Conservation (phyloP, 2,329 filamentous ascomycete genomes). For the Fusarium nematophilum region DNA sequence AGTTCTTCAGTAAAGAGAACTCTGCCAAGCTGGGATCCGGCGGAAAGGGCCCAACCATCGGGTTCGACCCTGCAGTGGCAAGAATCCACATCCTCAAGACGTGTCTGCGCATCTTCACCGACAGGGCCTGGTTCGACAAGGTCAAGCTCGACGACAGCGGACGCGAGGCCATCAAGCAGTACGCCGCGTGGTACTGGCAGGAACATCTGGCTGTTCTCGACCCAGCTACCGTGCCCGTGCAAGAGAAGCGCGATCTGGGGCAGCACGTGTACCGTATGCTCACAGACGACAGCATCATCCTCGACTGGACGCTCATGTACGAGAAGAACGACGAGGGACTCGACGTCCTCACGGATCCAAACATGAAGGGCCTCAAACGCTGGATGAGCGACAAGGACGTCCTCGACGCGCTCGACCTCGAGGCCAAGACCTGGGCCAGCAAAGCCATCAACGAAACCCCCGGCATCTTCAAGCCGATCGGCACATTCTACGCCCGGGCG, state of each 20-base stretch:
- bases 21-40: conserved; percentile 34
- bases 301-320: conserved; percentile 55
- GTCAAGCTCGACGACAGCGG: conserved; percentile 42
- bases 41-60: conserved; percentile 41
- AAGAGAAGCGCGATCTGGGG: conserved; percentile 50
- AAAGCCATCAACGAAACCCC: conserved; percentile 41
- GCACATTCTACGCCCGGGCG: conserved; percentile 52
- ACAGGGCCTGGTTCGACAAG: conserved; percentile 45
- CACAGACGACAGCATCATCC: conserved; percentile 50
- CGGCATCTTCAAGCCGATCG: conserved; percentile 52
- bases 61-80: conserved; percentile 50
- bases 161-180: conserved; percentile 50
- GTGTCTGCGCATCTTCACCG: conserved; percentile 54
- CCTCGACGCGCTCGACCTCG: conserved; percentile 41
- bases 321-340: conserved; percentile 56
- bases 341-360: conserved; percentile 54
- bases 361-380: conserved; percentile 50
- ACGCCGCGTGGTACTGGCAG: conserved; percentile 59
- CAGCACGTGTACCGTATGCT: conserved; percentile 52
- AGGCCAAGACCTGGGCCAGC: conserved; percentile 48
- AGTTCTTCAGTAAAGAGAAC: conserved; percentile 52
- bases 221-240: conserved; percentile 35
- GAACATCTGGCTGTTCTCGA: conserved; percentile 54
- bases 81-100: conserved; percentile 52
- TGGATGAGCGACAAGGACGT: conserved; percentile 53